A percentile compares a stretch with the other conserved stretches of the same genome.
phyloP scores from a whole-genome alignment of 148 eudicot genomes.

The Camellia lanceoleosa region DNA sequence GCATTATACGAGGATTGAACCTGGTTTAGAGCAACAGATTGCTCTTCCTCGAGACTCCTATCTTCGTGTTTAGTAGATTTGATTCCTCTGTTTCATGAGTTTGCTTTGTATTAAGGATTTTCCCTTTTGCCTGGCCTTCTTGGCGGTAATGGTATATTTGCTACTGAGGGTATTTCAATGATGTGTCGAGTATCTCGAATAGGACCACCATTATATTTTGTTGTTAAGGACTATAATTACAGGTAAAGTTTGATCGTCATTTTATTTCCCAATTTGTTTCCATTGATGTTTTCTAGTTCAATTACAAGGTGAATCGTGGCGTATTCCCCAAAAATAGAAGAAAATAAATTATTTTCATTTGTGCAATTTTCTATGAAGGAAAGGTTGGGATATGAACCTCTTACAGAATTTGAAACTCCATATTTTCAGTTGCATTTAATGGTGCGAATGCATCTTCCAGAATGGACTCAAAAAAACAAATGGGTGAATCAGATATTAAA shows the following conservation, averaged over 20 bases:
- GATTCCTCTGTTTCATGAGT: conserved; percentile 6
- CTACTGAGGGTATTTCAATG: conserved; percentile 57
- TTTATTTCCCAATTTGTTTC: background rate
- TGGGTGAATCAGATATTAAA: too few relatives aligned
- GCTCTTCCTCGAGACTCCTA: conserved; percentile 97
- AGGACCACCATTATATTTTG: conserved; percentile 72
- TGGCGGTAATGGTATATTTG: conserved; percentile 14
- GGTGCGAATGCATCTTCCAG: too few relatives aligned
- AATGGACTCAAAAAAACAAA: too few relatives aligned
- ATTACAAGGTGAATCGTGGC: too few relatives aligned
- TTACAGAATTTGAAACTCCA: too few relatives aligned
- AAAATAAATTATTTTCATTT: too few relatives aligned
- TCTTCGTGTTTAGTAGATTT: conserved; percentile 65
- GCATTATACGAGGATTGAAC: conserved; percentile 92
- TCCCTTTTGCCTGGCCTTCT: conserved; percentile 10
- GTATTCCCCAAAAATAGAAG: too few relatives aligned
- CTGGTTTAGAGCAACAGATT: conserved; percentile 96
- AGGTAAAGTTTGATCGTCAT: conserved; percentile 34
- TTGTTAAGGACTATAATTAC: conserved; percentile 66
- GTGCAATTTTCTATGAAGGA: too few relatives aligned
- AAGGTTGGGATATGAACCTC: too few relatives aligned
- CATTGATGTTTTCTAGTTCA: too few relatives aligned
- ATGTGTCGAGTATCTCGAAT: conserved; percentile 60
- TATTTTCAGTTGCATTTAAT: too few relatives aligned
- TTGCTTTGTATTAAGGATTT: background rate